Evolutionary conservation across 192 early-diverging fungal genomes (phyloP).

Genomic region (Mortierella hygrophila): DNA sequence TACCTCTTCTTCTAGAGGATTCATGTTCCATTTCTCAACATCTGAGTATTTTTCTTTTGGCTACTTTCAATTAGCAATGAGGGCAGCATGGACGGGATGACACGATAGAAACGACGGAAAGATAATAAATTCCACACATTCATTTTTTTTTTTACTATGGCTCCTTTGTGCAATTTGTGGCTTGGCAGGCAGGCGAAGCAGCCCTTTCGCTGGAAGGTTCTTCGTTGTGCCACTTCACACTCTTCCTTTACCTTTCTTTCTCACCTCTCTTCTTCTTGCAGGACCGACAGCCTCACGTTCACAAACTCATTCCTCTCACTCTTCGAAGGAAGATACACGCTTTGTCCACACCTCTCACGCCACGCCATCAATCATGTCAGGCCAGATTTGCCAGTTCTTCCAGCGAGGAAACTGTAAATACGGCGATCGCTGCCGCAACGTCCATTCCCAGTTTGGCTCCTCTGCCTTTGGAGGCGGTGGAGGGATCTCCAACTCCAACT

Average conservation of each 20-base stretch:
- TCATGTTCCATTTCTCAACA: neutral
- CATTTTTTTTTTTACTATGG: neutral
- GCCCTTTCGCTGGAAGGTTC: neutral
- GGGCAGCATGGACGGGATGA: conserved; percentile 8
- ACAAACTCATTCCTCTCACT: neutral
- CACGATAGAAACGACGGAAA: neutral
- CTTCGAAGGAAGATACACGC: neutral
- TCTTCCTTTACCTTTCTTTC: neutral
- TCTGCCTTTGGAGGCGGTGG: conserved; percentile 50
- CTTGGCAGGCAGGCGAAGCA: conserved; percentile 1
- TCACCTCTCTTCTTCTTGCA: neutral
- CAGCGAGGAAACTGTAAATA: conserved; percentile 69
- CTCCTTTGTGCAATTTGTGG: neutral
- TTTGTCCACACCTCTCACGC: neutral
- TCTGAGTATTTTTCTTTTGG: neutral
- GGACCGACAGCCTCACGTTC: neutral
- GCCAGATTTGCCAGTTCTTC: conserved; percentile 56
- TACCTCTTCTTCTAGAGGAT: conserved; percentile 41
- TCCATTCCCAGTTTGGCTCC: conserved; percentile 66
- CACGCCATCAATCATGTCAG: conserved; percentile 20
- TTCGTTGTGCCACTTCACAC: neutral
- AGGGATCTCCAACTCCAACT: conserved; percentile 58
- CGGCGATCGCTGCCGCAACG: conserved; percentile 68
- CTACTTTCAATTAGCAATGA: neutral
- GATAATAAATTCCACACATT: neutral